These are phyloP conservation scores for Plasmodium gallinaceum DNA, from an alignment of 169 alveolate species.

Conservation along the genomic window DNA sequence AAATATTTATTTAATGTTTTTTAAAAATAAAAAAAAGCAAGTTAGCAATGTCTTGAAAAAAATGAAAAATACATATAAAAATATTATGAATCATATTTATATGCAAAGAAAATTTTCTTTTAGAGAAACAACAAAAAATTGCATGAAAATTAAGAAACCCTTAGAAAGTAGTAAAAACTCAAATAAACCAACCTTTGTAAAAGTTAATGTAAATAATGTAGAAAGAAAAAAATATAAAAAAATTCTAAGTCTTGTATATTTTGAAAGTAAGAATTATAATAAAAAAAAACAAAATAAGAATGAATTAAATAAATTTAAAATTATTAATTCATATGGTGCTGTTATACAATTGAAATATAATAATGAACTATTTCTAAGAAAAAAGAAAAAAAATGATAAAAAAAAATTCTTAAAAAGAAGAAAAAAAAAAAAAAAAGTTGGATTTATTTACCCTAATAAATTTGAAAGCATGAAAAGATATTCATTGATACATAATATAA, in stretches of 20 bases:
- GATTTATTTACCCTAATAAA: conserved; percentile 1
- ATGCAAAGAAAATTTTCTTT: conserved; percentile 7
- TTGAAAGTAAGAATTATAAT: conserved; percentile 26
- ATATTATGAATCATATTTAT: conserved; percentile 11
- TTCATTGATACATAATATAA: conserved; percentile 13
- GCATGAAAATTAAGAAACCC: background rate
- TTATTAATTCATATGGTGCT: conserved; percentile 47
- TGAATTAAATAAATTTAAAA: conserved; percentile 29
- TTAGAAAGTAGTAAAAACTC: background rate
- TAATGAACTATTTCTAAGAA: conserved; percentile 9
- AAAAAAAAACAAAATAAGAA: conserved; percentile 3
- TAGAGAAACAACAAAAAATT: background rate
- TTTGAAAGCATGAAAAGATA: conserved; percentile 38
- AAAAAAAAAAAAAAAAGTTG: conserved; percentile 21
- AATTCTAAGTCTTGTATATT: conserved; percentile 24
- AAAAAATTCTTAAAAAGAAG: background rate
- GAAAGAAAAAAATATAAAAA: conserved; percentile 32
- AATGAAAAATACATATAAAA: conserved; percentile 45
- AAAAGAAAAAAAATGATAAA: conserved; percentile 1
- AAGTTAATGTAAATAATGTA: background rate
- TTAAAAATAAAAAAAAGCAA: conserved; percentile 27
- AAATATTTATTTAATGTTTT: conserved; percentile 41
- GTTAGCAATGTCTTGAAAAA: conserved; percentile 3
- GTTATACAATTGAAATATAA: conserved; percentile 70
- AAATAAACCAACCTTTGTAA: background rate